Base-by-base conservation (phyloP, 352 stramenopile genomes). In the Phytophthora cryptogea region DNA sequence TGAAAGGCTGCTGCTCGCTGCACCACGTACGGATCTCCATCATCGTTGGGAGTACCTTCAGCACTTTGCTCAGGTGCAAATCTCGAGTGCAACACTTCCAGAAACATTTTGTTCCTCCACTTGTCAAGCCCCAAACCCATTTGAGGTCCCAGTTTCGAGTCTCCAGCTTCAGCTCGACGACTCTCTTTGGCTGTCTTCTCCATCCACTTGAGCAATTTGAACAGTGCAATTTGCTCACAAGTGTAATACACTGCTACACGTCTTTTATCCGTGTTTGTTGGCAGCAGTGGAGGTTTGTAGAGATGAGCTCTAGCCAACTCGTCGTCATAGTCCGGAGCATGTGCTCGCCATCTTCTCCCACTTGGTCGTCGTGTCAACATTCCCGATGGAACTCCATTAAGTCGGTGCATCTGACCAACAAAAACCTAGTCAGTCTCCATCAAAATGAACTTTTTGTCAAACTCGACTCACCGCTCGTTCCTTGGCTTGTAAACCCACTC, bases 181-280 rank as follows among this genome's bases (percentile, higher is more conserved):
- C n/a, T 44, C 5, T 74, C 68, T 11, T 57, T 63, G 1, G 49
- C 46, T 17, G 30, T 52, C 13, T 63, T 72, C 8, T 89, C 76
- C 37, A 87, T 76, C 77, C 78, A 89, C 43, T 88, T 89, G 45
- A 85, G 69, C 44, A 91, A 54, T 51, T 89, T 90, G 48, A 92
- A 90, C 8, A 94, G 59, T 11, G 62, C 68, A 28, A 94, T 77
- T 43, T 77, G 77, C 37, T 92, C 79, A 50, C 83, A 90, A 28
- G 78, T 84, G 56, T 81, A 91, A 49, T 91, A 91, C 28, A 79
- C 74, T 0, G 78, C 76, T 10, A 88, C 74, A 40, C 82, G 76
- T n/a, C 67, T 63, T 52, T 78, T 86, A 27, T 68, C 63, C 1
- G 53, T 53, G 42, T 79, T 66, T 1, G 61, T 78, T 8, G 73